Conservation (phyloP, 1,139 yeast species). For the Insectozyma bohioensis region DNA sequence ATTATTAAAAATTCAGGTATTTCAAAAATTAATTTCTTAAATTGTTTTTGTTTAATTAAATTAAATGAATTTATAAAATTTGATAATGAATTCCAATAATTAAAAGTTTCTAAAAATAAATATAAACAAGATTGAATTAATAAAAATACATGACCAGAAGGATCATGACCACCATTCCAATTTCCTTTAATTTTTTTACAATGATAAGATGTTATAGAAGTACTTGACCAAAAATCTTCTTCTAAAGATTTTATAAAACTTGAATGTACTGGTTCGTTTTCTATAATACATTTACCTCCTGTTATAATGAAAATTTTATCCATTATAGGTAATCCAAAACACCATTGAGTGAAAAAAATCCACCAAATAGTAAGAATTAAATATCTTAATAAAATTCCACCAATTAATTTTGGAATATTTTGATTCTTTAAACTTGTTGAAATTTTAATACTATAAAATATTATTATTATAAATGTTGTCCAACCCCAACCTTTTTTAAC, state of each 20-base stretch:
- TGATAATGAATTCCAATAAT: constrained; percentile 18
- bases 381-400: constrained; percentile 41
- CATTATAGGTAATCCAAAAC: constrained; percentile 85
- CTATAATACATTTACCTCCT: constrained; percentile 73
- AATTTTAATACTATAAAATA: constrained; percentile 26
- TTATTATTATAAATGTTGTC: constrained; percentile 54
- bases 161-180: constrained; percentile 96
- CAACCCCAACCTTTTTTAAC: constrained; percentile 94
- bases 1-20: constrained; percentile 47
- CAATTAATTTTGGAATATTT: not conserved
- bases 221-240: constrained; percentile 19
- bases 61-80: not conserved
- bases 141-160: constrained; percentile 90
- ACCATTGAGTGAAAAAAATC: constrained; percentile 86
- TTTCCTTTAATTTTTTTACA: constrained; percentile 66
- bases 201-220: constrained; percentile 39
- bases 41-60: not conserved
- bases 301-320: constrained; percentile 76
- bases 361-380: constrained; percentile 69
- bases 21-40: constrained; percentile 17
- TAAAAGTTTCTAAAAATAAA: constrained; percentile 63
- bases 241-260: constrained; percentile 9
- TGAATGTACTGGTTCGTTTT: constrained; percentile 10
- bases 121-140: constrained; percentile 71
- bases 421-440: not conserved